Base-by-base conservation (phyloP, 495 filamentous ascomycete genomes). In the Tetracladium setigerum region DNA sequence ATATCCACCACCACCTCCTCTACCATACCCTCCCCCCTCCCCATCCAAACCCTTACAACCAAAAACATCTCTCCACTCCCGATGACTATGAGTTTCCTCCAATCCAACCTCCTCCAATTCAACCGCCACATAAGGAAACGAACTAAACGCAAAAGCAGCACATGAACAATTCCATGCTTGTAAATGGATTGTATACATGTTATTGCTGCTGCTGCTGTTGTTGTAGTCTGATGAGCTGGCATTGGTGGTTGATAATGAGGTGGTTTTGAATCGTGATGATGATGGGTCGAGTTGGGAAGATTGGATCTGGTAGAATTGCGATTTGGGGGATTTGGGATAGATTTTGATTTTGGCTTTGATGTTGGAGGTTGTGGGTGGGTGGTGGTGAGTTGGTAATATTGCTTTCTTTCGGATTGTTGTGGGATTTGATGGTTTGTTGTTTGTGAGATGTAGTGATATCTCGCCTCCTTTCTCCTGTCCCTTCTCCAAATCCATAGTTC, bases 81-180 rank as follows among this genome's bases (percentile, higher is more conserved):
- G n/a, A n/a, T n/a, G n/a, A n/a, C n/a, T n/a, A n/a, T n/a, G n/a
- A n/a, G n/a, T n/a, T n/a, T n/a, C n/a, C n/a, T n/a, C n/a, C n/a
- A n/a, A n/a, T n/a, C n/a, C n/a, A n/a, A n/a, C n/a, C n/a, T n/a
- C n/a, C n/a, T n/a, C n/a, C n/a, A n/a, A n/a, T n/a, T n/a, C n/a
- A n/a, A n/a, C n/a, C n/a, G n/a, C n/a, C n/a, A n/a, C n/a, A 19
- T 10, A 11, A 17, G 76, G 77, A 49, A 87, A 87, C 33, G 78
- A 74, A 27, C 78, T 67, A 48, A 91, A 83, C 0, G 83, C 74
- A 59, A 95, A 96, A 3, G 80, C 81, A 1, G 87, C 82, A 70
- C 90, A 96, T 9, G 78, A 84, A 61, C 90, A 96, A 59, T 86
- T 88, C 90, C 90, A 96, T n/a, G 86, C 82, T 2, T 57, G 47